Evolutionary conservation across 2,329 filamentous ascomycete species (phyloP).

Genomic region (Cadophora sp.): DNA sequence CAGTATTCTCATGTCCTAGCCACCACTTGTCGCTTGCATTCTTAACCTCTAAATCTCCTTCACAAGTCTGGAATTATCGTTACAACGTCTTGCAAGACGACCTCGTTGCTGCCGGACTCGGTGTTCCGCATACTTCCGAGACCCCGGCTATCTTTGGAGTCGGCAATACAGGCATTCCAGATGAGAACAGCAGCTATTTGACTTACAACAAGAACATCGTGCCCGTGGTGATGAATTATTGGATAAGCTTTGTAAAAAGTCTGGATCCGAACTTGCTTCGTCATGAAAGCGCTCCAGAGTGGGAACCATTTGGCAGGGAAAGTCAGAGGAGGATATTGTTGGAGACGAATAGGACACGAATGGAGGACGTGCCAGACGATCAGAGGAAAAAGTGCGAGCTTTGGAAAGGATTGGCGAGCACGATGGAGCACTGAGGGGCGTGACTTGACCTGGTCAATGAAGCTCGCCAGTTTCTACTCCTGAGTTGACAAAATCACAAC

Average conservation of each 20-base stretch:
- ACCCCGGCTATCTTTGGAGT: constrained; percentile 48
- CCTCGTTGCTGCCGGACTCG: constrained; percentile 46
- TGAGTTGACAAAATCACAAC: too few relatives aligned
- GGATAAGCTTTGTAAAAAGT: constrained; percentile 49
- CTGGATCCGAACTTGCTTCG: constrained; percentile 49
- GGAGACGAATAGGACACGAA: constrained; percentile 38
- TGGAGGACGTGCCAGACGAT: constrained; percentile 39
- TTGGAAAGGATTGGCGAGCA: constrained; percentile 36
- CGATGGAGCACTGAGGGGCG: constrained; percentile 32
- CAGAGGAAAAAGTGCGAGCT: constrained; percentile 38
- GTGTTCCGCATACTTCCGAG: constrained; percentile 49
- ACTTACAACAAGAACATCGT: constrained; percentile 45
- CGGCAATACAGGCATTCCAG: constrained; percentile 42
- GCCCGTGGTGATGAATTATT: constrained; percentile 49
- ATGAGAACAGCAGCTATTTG: constrained; percentile 41
- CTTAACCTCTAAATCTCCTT: constrained; percentile 42
- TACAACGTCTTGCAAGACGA: constrained; percentile 52
- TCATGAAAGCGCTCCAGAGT: constrained; percentile 39
- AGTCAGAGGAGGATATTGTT: constrained; percentile 37
- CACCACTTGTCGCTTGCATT: constrained; percentile 48
- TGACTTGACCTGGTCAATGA: too few relatives aligned
- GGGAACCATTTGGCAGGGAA: constrained; percentile 37
- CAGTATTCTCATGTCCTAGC: constrained; percentile 55
- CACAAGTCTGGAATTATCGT: constrained; percentile 53
- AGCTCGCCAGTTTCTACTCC: too few relatives aligned